Evolutionary conservation across 2,329 filamentous ascomycete species (phyloP).

Genomic region (Aureobasidium leucospermi): DNA sequence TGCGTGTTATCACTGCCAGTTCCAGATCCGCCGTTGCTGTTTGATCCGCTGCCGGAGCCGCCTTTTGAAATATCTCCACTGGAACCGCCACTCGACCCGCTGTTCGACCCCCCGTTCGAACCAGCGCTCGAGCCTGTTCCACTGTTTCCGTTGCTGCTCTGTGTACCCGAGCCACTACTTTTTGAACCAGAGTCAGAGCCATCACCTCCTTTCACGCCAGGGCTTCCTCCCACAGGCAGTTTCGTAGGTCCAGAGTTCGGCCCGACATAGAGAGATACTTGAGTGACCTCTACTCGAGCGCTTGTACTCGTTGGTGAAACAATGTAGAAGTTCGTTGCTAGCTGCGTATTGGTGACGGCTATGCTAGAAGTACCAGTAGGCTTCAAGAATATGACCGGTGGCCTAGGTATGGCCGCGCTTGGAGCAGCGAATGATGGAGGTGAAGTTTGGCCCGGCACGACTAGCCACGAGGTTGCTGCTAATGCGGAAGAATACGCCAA

Average conservation of each 20-base stretch:
- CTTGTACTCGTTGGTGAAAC: neutral
- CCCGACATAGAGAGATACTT: neutral
- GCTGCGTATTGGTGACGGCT: neutral
- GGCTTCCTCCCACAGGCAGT: neutral
- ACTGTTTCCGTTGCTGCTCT: neutral
- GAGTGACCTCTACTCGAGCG: neutral
- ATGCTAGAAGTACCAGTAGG: neutral
- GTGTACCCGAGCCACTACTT: neutral
- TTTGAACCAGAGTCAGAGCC: neutral
- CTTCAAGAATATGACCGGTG: conserved; percentile 19
- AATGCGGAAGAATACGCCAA: neutral
- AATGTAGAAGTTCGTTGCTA: conserved; percentile 8
- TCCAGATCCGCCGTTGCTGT: neutral
- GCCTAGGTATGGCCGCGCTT: neutral
- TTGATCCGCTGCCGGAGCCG: neutral
- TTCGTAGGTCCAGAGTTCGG: neutral
- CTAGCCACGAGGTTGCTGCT: neutral
- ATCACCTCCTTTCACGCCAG: neutral
- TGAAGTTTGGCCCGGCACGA: neutral
- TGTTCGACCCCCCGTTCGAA: neutral
- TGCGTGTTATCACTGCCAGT: no score
- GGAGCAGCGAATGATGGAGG: neutral
- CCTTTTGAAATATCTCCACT: neutral
- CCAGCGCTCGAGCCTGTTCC: neutral
- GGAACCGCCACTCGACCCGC: neutral